Evolutionary conservation across 2,329 filamentous ascomycete genomes (phyloP).

Genomic region (Colletotrichum cereale): DNA sequence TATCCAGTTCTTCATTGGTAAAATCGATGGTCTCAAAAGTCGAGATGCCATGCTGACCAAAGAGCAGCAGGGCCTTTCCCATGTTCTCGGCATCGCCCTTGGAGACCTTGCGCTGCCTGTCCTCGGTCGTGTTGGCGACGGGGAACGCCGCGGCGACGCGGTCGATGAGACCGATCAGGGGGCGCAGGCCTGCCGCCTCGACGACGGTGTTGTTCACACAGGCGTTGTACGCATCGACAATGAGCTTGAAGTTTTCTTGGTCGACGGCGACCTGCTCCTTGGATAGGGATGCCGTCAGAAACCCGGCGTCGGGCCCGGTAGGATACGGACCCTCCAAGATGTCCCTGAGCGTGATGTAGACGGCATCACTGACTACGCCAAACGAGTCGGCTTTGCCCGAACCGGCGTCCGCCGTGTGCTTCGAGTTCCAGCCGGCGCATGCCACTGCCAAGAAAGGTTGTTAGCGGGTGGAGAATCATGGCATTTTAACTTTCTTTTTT

Average conservation of each 20-base stretch:
- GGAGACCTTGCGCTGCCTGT: constrained; percentile 44
- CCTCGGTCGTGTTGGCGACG: constrained; percentile 43
- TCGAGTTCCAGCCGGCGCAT: constrained; percentile 74
- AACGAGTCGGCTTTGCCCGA: constrained; percentile 70
- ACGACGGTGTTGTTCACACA: constrained; percentile 73
- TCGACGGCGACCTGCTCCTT: constrained; percentile 60
- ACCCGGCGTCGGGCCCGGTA: constrained; percentile 50
- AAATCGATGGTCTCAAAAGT: constrained; percentile 53
- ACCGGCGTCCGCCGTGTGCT: constrained; percentile 74
- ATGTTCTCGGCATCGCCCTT: constrained; percentile 22
- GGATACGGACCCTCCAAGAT: constrained; percentile 71
- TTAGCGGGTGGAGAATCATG: constrained; percentile 13
- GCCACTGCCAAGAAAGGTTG: constrained; percentile 53
- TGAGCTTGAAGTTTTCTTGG: constrained; percentile 73
- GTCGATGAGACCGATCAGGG: constrained; percentile 68
- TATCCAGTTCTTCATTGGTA: constrained; percentile 57
- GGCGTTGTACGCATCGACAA: constrained; percentile 73
- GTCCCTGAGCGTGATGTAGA: constrained; percentile 68
- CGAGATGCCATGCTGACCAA: constrained; percentile 59
- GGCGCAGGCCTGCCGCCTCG: constrained; percentile 65
- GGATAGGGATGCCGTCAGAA: constrained; percentile 41
- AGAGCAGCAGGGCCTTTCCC: constrained; percentile 56
- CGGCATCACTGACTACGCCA: constrained; percentile 70
- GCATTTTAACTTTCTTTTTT: neutral
- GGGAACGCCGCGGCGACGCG: constrained; percentile 44